Evolutionary conservation across 805 yeast species (phyloP), one percentile per base, ranked within the genome.

Genomic region (Candida maesae): DNA sequence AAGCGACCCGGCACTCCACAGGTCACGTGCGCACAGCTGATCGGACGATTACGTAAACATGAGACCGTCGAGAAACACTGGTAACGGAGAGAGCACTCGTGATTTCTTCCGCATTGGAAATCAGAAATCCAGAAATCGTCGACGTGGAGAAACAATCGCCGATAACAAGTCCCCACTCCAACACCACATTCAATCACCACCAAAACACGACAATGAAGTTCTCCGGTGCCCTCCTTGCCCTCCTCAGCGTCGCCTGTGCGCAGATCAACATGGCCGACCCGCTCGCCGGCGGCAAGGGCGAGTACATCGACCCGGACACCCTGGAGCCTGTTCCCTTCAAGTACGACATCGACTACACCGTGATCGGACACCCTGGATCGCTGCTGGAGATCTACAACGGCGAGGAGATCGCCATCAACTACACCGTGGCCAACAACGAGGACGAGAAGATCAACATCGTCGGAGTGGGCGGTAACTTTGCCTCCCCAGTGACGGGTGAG

Each of bases 401-500:
- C 24, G 82, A 83, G 28, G 64, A 68, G 20, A 61, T 77, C 27
- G 61, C 77, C 3, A 56, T 84, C 40, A 62, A 60, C 16, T 82
- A 79, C 59, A 61, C 68, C 7, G 70, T 82, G 45, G 52, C 59
- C 36, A 82, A 82, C 56, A 63, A 70, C 27, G 84, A 81, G 49
- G 74, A 72, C 6, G 61, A 56, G 13, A 70, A 69, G 5, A 67
- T 75, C 31, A 65, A 73, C 16, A 61, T 85, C 41, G 74, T 79
- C 35, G 93, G 88, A 44, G 76, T 81, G 41, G 83, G 86, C 39
- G 93, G 93, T 41, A 55, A 71, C 39, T 71, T 84, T 61, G 65
- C 72, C 41, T 71, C 78, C 44, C 78, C 84, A 19, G 65, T 64
- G 45, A 70, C 73, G 37, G 76, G 79, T 44, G 71, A 70, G 34